Percentiles rank a stretch among this genome's conserved stretches.
Evolutionary conservation across 2,329 filamentous ascomycete species (phyloP).

Genomic region (Fusarium tanahbumbuense): DNA sequence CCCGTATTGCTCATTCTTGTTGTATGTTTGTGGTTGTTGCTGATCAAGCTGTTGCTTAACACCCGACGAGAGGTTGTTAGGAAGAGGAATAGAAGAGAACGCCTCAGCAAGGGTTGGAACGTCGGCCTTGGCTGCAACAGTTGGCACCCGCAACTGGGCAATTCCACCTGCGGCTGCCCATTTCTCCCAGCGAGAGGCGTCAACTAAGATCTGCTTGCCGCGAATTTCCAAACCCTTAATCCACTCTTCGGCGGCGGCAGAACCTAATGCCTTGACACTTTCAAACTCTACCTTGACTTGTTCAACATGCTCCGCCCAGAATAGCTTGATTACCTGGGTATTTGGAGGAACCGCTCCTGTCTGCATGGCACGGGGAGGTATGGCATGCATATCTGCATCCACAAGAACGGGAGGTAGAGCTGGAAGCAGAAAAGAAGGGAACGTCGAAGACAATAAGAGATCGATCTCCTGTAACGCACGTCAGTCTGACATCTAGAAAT

Average conservation of each 20-base stretch:
- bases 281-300: slow-evolving; percentile 71
- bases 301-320: slow-evolving; percentile 71
- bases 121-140: slow-evolving; percentile 1
- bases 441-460: slow-evolving; percentile 70
- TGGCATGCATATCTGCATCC: slow-evolving; percentile 69
- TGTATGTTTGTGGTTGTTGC: slow-evolving; percentile 4
- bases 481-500: slow-evolving; percentile 35
- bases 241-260: slow-evolving; percentile 80
- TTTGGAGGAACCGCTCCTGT: slow-evolving; percentile 59
- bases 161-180: slow-evolving; percentile 68
- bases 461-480: slow-evolving; percentile 71
- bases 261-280: slow-evolving; percentile 73
- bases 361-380: slow-evolving; percentile 67
- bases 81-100: background rate
- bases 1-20: slow-evolving; percentile 6
- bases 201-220: slow-evolving; percentile 69
- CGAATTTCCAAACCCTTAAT: slow-evolving; percentile 76
- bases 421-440: slow-evolving; percentile 70
- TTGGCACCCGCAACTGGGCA: slow-evolving; percentile 50
- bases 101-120: background rate
- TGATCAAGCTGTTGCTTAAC: background rate
- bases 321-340: slow-evolving; percentile 72
- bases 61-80: background rate
- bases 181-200: slow-evolving; percentile 78
- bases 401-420: slow-evolving; percentile 77